phyloP scores from a whole-genome alignment of 2,329 filamentous ascomycete genomes.

The Trichoderma hamatum region DNA sequence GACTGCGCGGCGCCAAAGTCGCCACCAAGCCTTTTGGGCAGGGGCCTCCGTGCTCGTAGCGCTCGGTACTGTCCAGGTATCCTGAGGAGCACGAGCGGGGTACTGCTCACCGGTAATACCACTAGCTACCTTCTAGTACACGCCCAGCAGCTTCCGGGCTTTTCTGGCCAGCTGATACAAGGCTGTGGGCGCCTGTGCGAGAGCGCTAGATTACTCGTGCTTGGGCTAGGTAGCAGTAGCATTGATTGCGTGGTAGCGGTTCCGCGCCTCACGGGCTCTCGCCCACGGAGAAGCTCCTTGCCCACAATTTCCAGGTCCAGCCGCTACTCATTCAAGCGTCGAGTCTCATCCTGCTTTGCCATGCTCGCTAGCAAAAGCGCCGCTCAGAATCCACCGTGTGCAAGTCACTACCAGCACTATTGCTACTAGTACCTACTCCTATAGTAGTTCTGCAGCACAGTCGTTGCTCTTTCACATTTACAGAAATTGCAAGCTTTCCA shows the following conservation, averaged over 20 bases:
- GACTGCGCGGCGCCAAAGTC: constrained; percentile 4
- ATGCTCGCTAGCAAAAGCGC: not conserved
- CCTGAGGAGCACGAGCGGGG: not conserved
- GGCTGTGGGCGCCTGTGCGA: not conserved
- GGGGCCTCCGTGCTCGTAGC: constrained; percentile 1
- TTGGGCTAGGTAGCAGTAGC: not conserved
- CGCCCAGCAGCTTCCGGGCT: not conserved
- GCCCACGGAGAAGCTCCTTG: not conserved
- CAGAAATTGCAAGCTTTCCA: not conserved
- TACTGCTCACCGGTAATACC: not conserved
- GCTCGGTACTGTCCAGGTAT: not conserved
- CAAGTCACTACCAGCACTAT: not conserved
- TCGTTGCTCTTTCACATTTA: not conserved
- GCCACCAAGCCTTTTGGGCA: constrained; percentile 2
- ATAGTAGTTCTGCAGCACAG: not conserved
- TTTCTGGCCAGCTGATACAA: not conserved
- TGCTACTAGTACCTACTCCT: not conserved
- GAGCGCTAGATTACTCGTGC: not conserved
- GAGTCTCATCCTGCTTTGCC: not conserved
- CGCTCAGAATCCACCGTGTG: not conserved
- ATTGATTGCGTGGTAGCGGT: not conserved
- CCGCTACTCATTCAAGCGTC: not conserved
- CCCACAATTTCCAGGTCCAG: not conserved
- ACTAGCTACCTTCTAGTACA: not conserved
- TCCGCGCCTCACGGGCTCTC: not conserved